Conservation (phyloP, 1,284 basidiomycete species). For the Trametes polyzona region DNA sequence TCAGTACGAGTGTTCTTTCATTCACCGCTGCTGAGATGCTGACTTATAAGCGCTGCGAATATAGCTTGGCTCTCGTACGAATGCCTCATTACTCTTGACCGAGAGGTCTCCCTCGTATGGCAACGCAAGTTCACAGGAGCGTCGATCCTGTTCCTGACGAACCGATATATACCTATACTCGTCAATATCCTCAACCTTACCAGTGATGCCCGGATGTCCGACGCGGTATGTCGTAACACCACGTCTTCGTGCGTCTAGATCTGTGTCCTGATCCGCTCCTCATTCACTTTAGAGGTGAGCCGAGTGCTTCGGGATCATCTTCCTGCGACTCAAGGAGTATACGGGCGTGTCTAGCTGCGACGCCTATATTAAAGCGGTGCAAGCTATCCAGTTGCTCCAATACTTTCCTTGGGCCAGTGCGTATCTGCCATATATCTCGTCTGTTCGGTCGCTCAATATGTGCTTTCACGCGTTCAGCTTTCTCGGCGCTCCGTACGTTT, state of each 20-base stretch:
- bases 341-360: background rate
- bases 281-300: background rate
- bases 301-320: background rate
- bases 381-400: constrained; percentile 4
- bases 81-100: constrained; percentile 17
- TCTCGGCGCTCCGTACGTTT: constrained; percentile 5
- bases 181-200: constrained; percentile 5
- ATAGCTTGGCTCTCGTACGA: constrained; percentile 21
- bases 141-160: constrained; percentile 16
- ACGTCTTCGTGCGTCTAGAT: background rate
- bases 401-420: constrained; percentile 10
- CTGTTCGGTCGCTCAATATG: background rate
- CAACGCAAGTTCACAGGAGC: constrained; percentile 15
- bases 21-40: background rate
- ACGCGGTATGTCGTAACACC: background rate
- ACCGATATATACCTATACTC: constrained; percentile 17
- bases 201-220: constrained; percentile 2
- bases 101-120: constrained; percentile 20
- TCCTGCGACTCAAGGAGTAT: too few relatives aligned
- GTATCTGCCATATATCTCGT: too few relatives aligned
- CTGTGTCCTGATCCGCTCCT: background rate
- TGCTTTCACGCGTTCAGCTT: background rate
- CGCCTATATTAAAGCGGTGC: background rate
- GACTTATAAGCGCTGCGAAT: background rate
- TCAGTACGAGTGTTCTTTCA: background rate